Conservation (phyloP, 2,329 filamentous ascomycete genomes). For the Aspergillus quadrilineatus region DNA sequence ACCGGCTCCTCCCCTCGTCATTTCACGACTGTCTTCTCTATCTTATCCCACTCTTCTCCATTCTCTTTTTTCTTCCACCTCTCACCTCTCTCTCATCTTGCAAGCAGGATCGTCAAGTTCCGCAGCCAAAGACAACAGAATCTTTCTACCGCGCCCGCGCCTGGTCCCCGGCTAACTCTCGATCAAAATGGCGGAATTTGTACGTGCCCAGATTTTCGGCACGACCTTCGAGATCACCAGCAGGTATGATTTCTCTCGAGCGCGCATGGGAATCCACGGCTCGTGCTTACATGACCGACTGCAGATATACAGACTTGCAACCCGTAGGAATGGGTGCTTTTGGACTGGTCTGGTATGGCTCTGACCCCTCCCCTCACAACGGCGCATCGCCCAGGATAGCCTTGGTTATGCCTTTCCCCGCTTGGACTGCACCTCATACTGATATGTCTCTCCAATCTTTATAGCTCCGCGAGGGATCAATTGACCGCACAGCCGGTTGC, state of each 20-base stretch:
- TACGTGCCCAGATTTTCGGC: slow-evolving; percentile 98
- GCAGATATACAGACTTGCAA: slow-evolving; percentile 94
- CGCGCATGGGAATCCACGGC: neutral
- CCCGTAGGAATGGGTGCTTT: slow-evolving; percentile 99
- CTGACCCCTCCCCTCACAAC: slow-evolving; percentile 10
- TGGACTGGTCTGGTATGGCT: slow-evolving; percentile 86
- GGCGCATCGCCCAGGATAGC: slow-evolving; percentile 11
- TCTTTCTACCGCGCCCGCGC: slow-evolving; percentile 10
- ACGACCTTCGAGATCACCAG: slow-evolving; percentile 99
- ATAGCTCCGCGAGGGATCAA: slow-evolving; percentile 92
- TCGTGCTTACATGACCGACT: slow-evolving; percentile 24
- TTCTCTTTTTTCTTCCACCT: neutral
- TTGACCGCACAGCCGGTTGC: slow-evolving; percentile 95
- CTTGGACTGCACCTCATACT: slow-evolving; percentile 11
- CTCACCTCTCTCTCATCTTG: slow-evolving; percentile 10
- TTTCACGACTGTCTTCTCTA: slow-evolving; percentile 17
- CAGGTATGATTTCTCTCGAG: slow-evolving; percentile 59
- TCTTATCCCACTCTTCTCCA: neutral
- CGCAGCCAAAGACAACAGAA: neutral
- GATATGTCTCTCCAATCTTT: slow-evolving; percentile 9
- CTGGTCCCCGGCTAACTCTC: slow-evolving; percentile 17
- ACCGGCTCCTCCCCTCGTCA: slow-evolving; percentile 13
- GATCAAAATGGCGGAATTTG: slow-evolving; percentile 90
- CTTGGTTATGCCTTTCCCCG: neutral
- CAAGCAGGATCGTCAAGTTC: slow-evolving; percentile 4